These are phyloP conservation scores for Geoglossum cookeanum DNA, from an alignment of 2,329 filamentous ascomycete species.

Conservation along the genomic window DNA sequence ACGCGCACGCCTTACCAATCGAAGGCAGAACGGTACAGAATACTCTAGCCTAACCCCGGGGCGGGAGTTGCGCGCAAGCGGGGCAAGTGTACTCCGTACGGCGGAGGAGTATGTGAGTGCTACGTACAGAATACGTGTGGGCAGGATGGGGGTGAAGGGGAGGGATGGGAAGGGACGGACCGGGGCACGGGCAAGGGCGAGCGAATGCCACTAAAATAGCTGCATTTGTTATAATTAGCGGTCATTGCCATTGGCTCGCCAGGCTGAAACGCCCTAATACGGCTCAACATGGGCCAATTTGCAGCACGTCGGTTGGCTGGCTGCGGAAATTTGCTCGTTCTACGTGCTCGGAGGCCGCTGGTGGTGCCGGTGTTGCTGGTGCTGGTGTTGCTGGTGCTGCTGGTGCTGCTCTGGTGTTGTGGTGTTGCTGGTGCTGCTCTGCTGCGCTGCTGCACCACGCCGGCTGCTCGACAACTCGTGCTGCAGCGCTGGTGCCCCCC, in stretches of 20 bases:
- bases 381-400: too few species aligned
- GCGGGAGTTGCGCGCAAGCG: too few species aligned
- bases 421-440: too few species aligned
- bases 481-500: neutral
- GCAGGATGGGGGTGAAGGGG: neutral
- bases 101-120: too few species aligned
- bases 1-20: too few species aligned
- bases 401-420: too few species aligned
- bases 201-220: neutral
- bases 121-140: neutral
- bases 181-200: neutral
- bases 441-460: neutral
- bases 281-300: neutral
- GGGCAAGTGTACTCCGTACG: too few species aligned
- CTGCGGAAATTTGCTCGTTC: neutral
- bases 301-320: neutral
- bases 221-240: constrained; percentile 1
- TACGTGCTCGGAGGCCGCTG: too few species aligned
- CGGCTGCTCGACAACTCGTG: too few species aligned
- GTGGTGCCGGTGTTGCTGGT: too few species aligned
- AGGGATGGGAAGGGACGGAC: neutral
- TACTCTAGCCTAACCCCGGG: too few species aligned
- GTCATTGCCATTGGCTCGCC: neutral
- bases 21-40: too few species aligned
- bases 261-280: neutral